Conservation (phyloP, 2,329 filamentous ascomycete genomes). For the Alternaria incomplexa region DNA sequence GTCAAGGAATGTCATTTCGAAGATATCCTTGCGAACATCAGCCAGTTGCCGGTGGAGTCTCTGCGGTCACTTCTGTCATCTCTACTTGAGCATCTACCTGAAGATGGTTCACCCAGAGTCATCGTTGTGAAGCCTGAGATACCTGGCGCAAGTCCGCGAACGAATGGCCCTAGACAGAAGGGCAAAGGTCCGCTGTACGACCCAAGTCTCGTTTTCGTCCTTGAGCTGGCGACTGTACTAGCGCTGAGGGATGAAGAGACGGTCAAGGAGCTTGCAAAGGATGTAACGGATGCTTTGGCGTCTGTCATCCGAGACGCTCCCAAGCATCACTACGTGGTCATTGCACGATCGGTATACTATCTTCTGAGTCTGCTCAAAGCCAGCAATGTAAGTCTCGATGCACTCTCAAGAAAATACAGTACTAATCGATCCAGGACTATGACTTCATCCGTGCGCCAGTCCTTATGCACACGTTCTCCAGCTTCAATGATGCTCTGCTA, state of each 20-base stretch:
- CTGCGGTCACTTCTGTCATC: slow-evolving; percentile 71
- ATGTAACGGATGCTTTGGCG: slow-evolving; percentile 80
- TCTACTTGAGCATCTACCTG: slow-evolving; percentile 82
- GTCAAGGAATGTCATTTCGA: slow-evolving; percentile 87
- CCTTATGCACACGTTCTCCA: slow-evolving; percentile 88
- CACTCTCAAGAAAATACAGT: background rate
- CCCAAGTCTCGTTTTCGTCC: slow-evolving; percentile 83
- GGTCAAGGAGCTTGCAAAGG: slow-evolving; percentile 74
- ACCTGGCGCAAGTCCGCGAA: slow-evolving; percentile 65
- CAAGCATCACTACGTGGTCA: slow-evolving; percentile 80
- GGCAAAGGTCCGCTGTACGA: slow-evolving; percentile 74
- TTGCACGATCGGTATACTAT: slow-evolving; percentile 86
- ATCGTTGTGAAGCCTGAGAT: slow-evolving; percentile 91
- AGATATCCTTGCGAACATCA: slow-evolving; percentile 82
- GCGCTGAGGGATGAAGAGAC: slow-evolving; percentile 77
- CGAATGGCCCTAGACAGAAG: slow-evolving; percentile 65
- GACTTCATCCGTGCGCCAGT: slow-evolving; percentile 92
- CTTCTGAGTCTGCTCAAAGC: slow-evolving; percentile 79
- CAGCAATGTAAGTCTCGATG: slow-evolving; percentile 72
- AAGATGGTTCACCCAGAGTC: slow-evolving; percentile 79
- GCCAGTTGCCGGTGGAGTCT: slow-evolving; percentile 65
- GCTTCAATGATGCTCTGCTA: slow-evolving; percentile 78
- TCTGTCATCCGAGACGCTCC: slow-evolving; percentile 79
- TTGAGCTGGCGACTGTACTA: slow-evolving; percentile 86
- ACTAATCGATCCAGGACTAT: slow-evolving; percentile 66